Evolutionary conservation across 306 rosid genomes (phyloP).

Genomic region (Astragalus glycyphyllos): DNA sequence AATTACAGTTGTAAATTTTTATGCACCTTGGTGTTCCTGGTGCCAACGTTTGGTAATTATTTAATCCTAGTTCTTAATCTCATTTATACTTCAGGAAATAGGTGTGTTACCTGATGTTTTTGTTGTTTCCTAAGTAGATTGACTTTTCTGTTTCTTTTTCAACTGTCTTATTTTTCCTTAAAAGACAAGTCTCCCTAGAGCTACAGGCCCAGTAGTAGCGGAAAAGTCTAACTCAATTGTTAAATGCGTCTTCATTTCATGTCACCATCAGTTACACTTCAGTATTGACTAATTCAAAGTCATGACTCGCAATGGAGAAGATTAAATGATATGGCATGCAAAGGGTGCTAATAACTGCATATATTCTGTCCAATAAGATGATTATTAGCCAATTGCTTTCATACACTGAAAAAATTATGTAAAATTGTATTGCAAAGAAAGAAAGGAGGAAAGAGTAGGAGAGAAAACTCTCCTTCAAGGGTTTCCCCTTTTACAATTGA

Average conservation of each 20-base stretch:
- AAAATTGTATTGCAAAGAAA: not conserved
- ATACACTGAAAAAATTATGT: conserved; percentile 16
- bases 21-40: conserved; percentile 99
- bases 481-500: no score
- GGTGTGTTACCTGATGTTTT: conserved; percentile 22
- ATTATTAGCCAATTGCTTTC: conserved; percentile 20
- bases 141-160: conserved; percentile 25
- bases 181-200: conserved; percentile 14
- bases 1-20: conserved; percentile 83
- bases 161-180: not conserved
- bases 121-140: conserved; percentile 22
- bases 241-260: conserved; percentile 5
- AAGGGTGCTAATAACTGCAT: conserved; percentile 29
- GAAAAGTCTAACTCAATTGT: conserved; percentile 41
- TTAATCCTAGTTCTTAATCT: conserved; percentile 35
- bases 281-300: conserved; percentile 21
- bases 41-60: conserved; percentile 88
- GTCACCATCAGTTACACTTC: conserved; percentile 6
- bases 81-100: conserved; percentile 27
- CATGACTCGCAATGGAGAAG: conserved; percentile 4
- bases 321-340: conserved; percentile 33
- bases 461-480: no score
- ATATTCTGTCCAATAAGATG: conserved; percentile 28
- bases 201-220: conserved; percentile 1
- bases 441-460: no score